Percentiles rank a stretch among this genome's conserved stretches.
These are phyloP conservation scores for Colletotrichum melonis DNA, from an alignment of 2,329 filamentous ascomycete species.

Conservation along the genomic window DNA sequence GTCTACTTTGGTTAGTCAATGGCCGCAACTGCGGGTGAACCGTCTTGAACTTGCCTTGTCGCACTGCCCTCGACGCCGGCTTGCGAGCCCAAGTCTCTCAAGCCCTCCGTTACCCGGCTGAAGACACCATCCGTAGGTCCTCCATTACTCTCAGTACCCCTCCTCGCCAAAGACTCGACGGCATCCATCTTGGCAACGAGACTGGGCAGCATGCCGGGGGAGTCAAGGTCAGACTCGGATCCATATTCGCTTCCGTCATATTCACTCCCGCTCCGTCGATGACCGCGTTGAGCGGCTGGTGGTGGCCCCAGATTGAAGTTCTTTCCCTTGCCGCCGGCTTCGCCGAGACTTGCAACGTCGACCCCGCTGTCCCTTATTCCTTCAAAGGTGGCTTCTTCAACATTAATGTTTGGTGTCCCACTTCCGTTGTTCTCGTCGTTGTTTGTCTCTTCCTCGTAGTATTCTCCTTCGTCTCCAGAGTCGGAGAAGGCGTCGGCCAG, in stretches of 20 bases:
- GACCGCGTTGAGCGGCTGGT: slow-evolving; percentile 54
- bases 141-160: slow-evolving; percentile 74
- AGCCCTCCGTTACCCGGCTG: slow-evolving; percentile 73
- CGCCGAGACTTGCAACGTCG: slow-evolving; percentile 46
- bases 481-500: slow-evolving; percentile 79
- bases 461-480: slow-evolving; percentile 70
- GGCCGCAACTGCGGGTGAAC: background rate
- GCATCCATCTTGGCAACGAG: slow-evolving; percentile 78
- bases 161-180: slow-evolving; percentile 76
- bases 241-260: slow-evolving; percentile 83
- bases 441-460: slow-evolving; percentile 51
- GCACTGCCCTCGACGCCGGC: slow-evolving; percentile 78
- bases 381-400: slow-evolving; percentile 42
- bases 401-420: slow-evolving; percentile 36
- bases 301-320: slow-evolving; percentile 58
- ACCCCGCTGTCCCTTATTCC: slow-evolving; percentile 55
- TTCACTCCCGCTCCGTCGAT: slow-evolving; percentile 65
- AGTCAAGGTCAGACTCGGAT: slow-evolving; percentile 77
- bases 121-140: slow-evolving; percentile 75
- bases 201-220: slow-evolving; percentile 73
- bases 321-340: slow-evolving; percentile 43
- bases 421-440: slow-evolving; percentile 41
- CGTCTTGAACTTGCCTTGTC: slow-evolving; percentile 66
- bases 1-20: slow-evolving; percentile 53
- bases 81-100: slow-evolving; percentile 79